These are phyloP conservation scores for Ceratobasidium papillatum DNA, from an alignment of 1,284 basidiomycete species.

Conservation along the genomic window DNA sequence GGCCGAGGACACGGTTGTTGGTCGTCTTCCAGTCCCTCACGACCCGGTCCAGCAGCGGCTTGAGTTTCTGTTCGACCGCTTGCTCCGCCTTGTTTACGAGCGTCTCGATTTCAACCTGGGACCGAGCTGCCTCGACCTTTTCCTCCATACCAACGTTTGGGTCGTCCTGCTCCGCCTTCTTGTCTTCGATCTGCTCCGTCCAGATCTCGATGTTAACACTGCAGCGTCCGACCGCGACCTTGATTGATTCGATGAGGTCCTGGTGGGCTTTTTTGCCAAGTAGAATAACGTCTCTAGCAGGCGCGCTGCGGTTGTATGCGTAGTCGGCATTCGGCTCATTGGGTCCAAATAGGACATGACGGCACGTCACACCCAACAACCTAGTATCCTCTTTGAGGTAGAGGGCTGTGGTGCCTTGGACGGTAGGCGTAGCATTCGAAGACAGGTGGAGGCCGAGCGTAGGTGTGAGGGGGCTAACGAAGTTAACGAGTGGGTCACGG, in stretches of 20 bases:
- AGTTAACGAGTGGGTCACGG: constrained; percentile 51
- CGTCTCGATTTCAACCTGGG: too few relatives aligned
- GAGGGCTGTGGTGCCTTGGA: constrained; percentile 47
- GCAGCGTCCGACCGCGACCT: constrained; percentile 45
- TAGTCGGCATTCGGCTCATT: not conserved
- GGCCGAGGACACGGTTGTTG: constrained; percentile 52
- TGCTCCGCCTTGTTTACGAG: constrained; percentile 46
- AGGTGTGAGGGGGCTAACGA: constrained; percentile 43
- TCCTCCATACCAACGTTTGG: too few relatives aligned
- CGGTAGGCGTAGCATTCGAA: constrained; percentile 48
- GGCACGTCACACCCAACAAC: too few relatives aligned
- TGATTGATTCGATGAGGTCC: constrained; percentile 46
- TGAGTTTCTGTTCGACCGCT: constrained; percentile 48
- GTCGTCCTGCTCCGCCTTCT: constrained; percentile 34
- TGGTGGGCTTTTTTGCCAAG: constrained; percentile 48
- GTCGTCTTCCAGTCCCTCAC: constrained; percentile 46
- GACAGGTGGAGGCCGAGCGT: constrained; percentile 53
- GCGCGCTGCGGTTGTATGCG: constrained; percentile 45
- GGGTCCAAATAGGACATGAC: too few relatives aligned
- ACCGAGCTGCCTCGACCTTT: too few relatives aligned
- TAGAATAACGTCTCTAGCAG: constrained; percentile 48
- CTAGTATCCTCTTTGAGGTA: constrained; percentile 50
- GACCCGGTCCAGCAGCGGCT: constrained; percentile 49
- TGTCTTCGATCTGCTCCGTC: not conserved
- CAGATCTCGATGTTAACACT: constrained; percentile 33